Conservation (phyloP, 768 basidiomycete genomes). For the Pleurotus citrinopileatus region DNA sequence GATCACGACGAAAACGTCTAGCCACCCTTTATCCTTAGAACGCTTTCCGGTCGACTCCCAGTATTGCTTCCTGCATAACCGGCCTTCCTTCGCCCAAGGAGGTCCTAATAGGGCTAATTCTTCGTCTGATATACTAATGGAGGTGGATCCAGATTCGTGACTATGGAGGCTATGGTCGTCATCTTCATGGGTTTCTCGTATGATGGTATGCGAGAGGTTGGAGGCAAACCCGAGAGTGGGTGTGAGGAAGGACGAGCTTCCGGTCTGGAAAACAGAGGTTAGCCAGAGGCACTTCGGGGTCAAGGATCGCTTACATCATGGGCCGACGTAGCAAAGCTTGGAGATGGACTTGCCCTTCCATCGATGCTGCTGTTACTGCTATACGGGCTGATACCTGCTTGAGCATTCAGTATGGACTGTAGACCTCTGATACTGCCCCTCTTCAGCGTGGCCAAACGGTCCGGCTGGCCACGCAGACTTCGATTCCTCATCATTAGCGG, state of each 20-base stretch:
- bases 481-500: conserved; percentile 58
- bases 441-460: conserved; percentile 76
- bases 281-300: neutral
- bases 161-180: conserved; percentile 72
- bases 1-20: conserved; percentile 94
- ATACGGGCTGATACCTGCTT: conserved; percentile 72
- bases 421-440: conserved; percentile 90
- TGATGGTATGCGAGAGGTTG: conserved; percentile 94
- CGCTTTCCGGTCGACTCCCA: conserved; percentile 85
- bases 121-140: conserved; percentile 89
- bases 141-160: conserved; percentile 62
- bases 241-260: conserved; percentile 67
- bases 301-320: conserved; percentile 56
- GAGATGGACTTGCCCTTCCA: conserved; percentile 91
- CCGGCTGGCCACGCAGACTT: conserved; percentile 67
- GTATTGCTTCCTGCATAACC: conserved; percentile 92
- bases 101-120: conserved; percentile 93
- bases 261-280: conserved; percentile 32
- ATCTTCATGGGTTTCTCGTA: conserved; percentile 91
- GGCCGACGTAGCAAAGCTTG: conserved; percentile 88
- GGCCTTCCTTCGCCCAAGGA: conserved; percentile 99
- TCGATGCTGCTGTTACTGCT: conserved; percentile 82
- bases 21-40: conserved; percentile 87
- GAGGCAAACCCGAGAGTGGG: conserved; percentile 96
- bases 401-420: conserved; percentile 71